These are phyloP conservation scores for Chlorella sp. DNA, from an alignment of 139 green algal genomes.

Conservation along the genomic window DNA sequence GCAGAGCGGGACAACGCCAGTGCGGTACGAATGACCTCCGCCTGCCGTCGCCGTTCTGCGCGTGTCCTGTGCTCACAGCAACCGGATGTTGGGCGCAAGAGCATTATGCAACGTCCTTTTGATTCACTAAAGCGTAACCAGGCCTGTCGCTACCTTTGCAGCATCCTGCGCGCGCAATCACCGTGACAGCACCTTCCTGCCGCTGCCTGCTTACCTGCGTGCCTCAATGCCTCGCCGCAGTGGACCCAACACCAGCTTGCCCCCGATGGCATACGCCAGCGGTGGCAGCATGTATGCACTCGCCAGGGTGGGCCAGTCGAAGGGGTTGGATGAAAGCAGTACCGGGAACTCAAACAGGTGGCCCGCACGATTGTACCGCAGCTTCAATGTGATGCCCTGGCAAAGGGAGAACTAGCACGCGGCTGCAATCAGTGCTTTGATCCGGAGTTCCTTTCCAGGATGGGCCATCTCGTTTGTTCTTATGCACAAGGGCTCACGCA, in stretches of 20 bases:
- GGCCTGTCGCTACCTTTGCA: no score
- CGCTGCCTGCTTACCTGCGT: background rate
- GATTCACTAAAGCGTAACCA: no score
- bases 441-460: no score
- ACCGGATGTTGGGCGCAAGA: no score
- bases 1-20: conserved; percentile 23
- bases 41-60: background rate
- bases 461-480: no score
- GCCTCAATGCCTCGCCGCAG: conserved; percentile 33
- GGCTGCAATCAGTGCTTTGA: no score
- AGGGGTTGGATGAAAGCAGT: conserved; percentile 43
- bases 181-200: background rate
- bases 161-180: no score
- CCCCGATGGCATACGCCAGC: conserved; percentile 14
- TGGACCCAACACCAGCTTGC: conserved; percentile 42
- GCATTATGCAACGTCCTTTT: no score
- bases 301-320: conserved; percentile 13
- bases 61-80: background rate
- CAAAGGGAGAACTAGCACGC: no score
- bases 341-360: conserved; percentile 66
- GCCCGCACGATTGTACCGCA: conserved; percentile 44
- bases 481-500: no score
- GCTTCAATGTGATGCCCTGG: conserved; percentile 57
- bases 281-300: conserved; percentile 51
- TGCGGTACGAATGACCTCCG: conserved; percentile 13